Percentiles rank a stretch among this genome's conserved stretches.
These are phyloP conservation scores for Epichloe bromicola DNA, from an alignment of 2,329 filamentous ascomycete species.

Conservation along the genomic window DNA sequence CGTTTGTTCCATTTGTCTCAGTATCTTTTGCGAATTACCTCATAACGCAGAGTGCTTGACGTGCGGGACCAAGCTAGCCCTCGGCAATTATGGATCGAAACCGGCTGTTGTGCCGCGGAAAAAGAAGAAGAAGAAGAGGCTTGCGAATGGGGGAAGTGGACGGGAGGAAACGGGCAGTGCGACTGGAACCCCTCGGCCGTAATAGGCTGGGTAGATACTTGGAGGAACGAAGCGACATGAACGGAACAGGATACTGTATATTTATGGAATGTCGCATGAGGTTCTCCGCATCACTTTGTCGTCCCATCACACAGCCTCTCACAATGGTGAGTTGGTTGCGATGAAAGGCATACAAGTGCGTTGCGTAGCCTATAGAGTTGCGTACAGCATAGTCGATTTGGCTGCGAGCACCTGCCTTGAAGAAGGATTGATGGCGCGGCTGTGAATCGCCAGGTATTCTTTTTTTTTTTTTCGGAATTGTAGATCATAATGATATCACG, in stretches of 20 bases:
- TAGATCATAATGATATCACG: conserved; percentile 7
- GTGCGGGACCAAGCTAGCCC: conserved; percentile 64
- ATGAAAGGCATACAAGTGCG: too few relatives aligned
- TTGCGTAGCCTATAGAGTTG: too few relatives aligned
- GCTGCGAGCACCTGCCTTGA: background rate
- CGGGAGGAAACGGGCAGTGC: conserved; percentile 46
- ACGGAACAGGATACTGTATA: background rate
- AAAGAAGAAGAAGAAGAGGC: conserved; percentile 67
- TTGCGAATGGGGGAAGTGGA: conserved; percentile 33
- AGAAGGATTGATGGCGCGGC: background rate
- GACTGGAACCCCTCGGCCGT: conserved; percentile 43
- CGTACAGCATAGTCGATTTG: background rate
- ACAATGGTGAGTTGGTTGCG: too few relatives aligned
- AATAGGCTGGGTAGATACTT: conserved; percentile 9
- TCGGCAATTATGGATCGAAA: conserved; percentile 63
- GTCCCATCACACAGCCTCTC: too few relatives aligned
- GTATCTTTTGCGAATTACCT: conserved; percentile 69
- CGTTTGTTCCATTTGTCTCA: conserved; percentile 91
- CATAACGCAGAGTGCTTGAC: conserved; percentile 61
- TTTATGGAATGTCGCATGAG: too few relatives aligned
- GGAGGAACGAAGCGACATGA: background rate
- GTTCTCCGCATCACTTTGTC: too few relatives aligned
- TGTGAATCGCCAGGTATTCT: too few relatives aligned
- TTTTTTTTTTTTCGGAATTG: background rate
- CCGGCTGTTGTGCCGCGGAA: conserved; percentile 60